Evolutionary conservation across 768 basidiomycete species (phyloP).

Genomic region (Amanita subjunquillea): DNA sequence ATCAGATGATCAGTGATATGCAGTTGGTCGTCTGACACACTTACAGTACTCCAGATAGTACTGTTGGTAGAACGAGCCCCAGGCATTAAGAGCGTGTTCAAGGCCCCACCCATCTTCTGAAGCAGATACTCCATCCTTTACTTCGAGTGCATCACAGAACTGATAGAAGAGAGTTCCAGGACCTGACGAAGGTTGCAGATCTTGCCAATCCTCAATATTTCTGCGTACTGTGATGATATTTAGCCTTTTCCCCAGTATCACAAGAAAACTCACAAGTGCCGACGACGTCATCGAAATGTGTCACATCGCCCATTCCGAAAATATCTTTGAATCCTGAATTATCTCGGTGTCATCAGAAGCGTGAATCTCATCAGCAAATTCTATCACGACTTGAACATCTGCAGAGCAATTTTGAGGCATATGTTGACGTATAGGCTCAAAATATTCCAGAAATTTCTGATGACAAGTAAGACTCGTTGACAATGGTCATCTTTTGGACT

Average conservation of each 20-base stretch:
- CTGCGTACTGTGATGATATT: constrained; percentile 35
- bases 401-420: constrained; percentile 71
- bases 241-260: constrained; percentile 24
- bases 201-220: constrained; percentile 63
- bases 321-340: constrained; percentile 43
- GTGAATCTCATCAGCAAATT: constrained; percentile 51
- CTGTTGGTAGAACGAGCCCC: constrained; percentile 48
- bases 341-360: constrained; percentile 29
- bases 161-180: constrained; percentile 37
- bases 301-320: constrained; percentile 48
- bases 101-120: constrained; percentile 50
- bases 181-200: constrained; percentile 40
- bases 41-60: constrained; percentile 36
- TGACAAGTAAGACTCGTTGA: neutral
- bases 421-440: constrained; percentile 56
- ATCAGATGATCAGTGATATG: neutral
- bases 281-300: constrained; percentile 59
- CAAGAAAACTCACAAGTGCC: constrained; percentile 36
- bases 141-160: constrained; percentile 62
- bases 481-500: constrained; percentile 8
- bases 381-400: constrained; percentile 55
- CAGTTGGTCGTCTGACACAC: constrained; percentile 12
- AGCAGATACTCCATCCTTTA: constrained; percentile 43
- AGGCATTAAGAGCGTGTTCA: constrained; percentile 46
- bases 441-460: constrained; percentile 61